Evolutionary conservation across 495 filamentous ascomycete species (phyloP).

Genomic region (Evansstolkia leycettana): DNA sequence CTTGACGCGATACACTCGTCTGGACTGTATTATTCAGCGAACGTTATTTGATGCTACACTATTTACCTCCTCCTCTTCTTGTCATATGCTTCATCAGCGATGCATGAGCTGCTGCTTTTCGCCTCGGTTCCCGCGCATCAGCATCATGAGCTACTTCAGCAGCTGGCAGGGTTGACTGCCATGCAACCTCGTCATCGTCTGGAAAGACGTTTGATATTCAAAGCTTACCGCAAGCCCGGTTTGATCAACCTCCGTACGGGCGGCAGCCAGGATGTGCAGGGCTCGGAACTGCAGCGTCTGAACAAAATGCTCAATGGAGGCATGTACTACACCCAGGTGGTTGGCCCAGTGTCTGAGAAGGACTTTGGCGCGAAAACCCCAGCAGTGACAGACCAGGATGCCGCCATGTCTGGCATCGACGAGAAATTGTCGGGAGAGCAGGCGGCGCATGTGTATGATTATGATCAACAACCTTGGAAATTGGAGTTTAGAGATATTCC

Average conservation of each 20-base stretch:
- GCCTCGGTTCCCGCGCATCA: conserved; percentile 35
- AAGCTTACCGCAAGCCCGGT: conserved; percentile 40
- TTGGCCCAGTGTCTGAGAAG: conserved; percentile 24
- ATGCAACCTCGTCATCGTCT: conserved; percentile 49
- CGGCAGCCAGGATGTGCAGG: conserved; percentile 31
- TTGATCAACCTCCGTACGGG: conserved; percentile 24
- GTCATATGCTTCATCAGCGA: conserved; percentile 9
- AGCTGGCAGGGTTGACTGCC: conserved; percentile 54
- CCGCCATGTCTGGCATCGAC: conserved; percentile 20
- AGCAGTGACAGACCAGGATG: conserved; percentile 13
- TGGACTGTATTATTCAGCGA: not conserved
- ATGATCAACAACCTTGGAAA: conserved; percentile 31
- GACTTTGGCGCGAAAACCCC: conserved; percentile 18
- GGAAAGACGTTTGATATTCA: conserved; percentile 55
- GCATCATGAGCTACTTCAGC: conserved; percentile 48
- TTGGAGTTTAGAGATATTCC: conserved; percentile 43
- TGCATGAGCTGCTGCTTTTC: conserved; percentile 37
- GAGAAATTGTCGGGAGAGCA: conserved; percentile 4
- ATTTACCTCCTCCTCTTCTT: too few species aligned
- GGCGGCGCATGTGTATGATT: conserved; percentile 15
- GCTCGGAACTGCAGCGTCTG: conserved; percentile 28
- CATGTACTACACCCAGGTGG: conserved; percentile 39
- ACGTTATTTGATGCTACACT: conserved; percentile 1
- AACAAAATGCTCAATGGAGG: conserved; percentile 38
- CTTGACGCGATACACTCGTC: not conserved